Evolutionary conservation across 1,139 yeast genomes (phyloP), one percentile per base, ranked within the genome.

Genomic region (Geotrichum klebahnii): DNA sequence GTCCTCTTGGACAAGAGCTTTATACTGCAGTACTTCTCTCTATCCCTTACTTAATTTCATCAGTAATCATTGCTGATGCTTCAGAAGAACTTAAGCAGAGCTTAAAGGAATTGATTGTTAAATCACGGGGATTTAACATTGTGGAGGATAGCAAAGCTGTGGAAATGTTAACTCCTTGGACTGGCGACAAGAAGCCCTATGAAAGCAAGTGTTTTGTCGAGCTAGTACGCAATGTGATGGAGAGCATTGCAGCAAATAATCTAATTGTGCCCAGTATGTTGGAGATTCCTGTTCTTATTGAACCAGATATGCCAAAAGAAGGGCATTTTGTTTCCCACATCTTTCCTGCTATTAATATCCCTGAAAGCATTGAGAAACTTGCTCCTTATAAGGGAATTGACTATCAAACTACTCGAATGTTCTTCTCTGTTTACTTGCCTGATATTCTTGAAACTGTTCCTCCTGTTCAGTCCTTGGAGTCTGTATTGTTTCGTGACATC

Each of bases 391-490:
- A 22, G 14, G 52, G 52, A 6, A 37, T 48, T 17, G 46, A 43
- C 9, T 59, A 53, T 47, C 42, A 46, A 49, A 73, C 73, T 44
- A 84, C 92, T 46, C 73, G 94, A 55, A 68, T 77, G 28, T 72
- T 80, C 26, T 79, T 84, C 62, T 82, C 83, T 55, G 81, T 84
- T 20, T 92, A 84, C 66, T 70, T 79, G 54, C 75, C 77, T 19
- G 64, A 63, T 29, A 72, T 70, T 12, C 78, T 84, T 53, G 83
- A 80, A 53, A 86, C 97, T 0, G 87, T 86, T 3, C 96, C 97
- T 0, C 70, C 78, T 2, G 74, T 78, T 20, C 76, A 75, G 3
- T 70, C 84, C 0, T 82, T 82, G 61, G 74, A 73, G 28, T 79
- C 82, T 3, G 67, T 87, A 48, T 67, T 92, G 39, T 75, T 89